Conservation (phyloP, 2,329 filamentous ascomycete species). For the Endoconidiophora laricicola region DNA sequence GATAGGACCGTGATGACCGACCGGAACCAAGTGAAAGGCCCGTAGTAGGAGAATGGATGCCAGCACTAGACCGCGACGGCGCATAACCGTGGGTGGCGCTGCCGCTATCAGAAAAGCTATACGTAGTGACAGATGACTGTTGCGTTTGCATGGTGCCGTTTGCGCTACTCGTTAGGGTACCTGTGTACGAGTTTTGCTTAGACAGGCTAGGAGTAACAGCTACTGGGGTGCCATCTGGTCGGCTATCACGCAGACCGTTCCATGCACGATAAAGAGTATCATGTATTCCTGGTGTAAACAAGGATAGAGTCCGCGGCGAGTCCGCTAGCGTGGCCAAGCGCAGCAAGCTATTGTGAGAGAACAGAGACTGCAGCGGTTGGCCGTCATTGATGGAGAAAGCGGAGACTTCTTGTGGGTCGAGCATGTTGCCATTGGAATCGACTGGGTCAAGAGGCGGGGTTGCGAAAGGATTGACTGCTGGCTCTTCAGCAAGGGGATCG, state of each 20-base stretch:
- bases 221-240: slow-evolving; percentile 33
- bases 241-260: slow-evolving; percentile 56
- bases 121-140: slow-evolving; percentile 35
- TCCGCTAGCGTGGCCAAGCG: slow-evolving; percentile 69
- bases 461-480: slow-evolving; percentile 61
- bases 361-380: slow-evolving; percentile 70
- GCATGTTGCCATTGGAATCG: slow-evolving; percentile 59
- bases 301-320: slow-evolving; percentile 75
- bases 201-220: slow-evolving; percentile 34
- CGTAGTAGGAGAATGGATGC: slow-evolving; percentile 18
- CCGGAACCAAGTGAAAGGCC: slow-evolving; percentile 47
- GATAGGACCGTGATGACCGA: slow-evolving; percentile 40
- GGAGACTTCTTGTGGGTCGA: slow-evolving; percentile 61
- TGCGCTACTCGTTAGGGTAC: neutral
- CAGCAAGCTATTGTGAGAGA: slow-evolving; percentile 87
- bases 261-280: slow-evolving; percentile 88
- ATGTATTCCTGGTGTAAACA: slow-evolving; percentile 80
- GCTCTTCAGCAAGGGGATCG: slow-evolving; percentile 27
- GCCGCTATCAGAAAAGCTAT: slow-evolving; percentile 57
- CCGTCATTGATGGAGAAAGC: slow-evolving; percentile 63
- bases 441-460: slow-evolving; percentile 69
- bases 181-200: slow-evolving; percentile 42
- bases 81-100: slow-evolving; percentile 45
- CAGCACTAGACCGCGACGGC: slow-evolving; percentile 37
- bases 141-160: slow-evolving; percentile 2